Evolutionary conservation across 192 early-diverging fungal genomes (phyloP), one percentile per base, ranked within the genome.

Genomic region (Coemansia sp.): DNA sequence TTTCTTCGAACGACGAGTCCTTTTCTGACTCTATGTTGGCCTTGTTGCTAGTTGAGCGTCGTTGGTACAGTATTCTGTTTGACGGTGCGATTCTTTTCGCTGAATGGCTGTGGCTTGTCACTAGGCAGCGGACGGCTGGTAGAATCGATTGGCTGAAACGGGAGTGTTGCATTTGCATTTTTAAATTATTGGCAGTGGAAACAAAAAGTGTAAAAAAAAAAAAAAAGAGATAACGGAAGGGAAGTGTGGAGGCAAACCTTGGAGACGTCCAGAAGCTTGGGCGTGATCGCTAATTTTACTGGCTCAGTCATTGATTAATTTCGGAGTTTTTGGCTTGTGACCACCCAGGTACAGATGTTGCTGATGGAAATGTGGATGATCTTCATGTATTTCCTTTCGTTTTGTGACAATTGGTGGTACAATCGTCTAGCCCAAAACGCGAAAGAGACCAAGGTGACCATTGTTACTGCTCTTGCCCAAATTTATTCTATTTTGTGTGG

Each of bases 1-100:
- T 19, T 53, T 80, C 69, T 34, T 69, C 66, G 60, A 72, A 80
- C 17, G 71, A 54, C 13, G 41, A 1, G 9, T 54, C 21, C 2
- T 21, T 21, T 17, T 63, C 11, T n/a, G 66, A 53, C 17, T 31
- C 54, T 24, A 11, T 42, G 24, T 48, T 62, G 62, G 31, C 33
- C 54, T 57, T 57, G 54, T 34, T 34, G 31, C 31, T 57, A 2
- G 54, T 33, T 33, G 31, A 6, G 54, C 54, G 54, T 17, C 54
- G 29, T 34, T 57, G 54, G 14, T 31, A 7, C 41, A 40, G 19
- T 24, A 61, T 16, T 3, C 53, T 54, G 53, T 10, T 8, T 24
- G 10, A 29, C 11, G 3, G n/a, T 46, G n/a, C 2, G n/a, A 21
- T 48, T 2, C 9, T 48, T 6, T 17, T 48, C 21, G 16, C 16